Conservation (phyloP, 163 green algal species). For the Chloroidium sp. region DNA sequence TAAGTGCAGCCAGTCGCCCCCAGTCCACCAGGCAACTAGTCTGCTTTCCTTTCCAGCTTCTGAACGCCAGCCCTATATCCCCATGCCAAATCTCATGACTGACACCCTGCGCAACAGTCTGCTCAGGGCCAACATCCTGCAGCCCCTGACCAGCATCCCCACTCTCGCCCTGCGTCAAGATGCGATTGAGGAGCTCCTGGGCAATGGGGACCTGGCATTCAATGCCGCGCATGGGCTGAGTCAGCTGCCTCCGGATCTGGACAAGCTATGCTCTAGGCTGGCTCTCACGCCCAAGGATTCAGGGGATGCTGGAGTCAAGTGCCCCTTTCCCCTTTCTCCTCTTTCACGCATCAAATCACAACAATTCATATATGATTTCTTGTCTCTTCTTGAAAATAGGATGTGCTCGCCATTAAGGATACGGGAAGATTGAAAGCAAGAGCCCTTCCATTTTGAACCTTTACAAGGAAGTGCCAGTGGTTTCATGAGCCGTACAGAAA, state of each 20-base stretch:
- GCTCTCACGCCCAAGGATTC: conserved; percentile 11
- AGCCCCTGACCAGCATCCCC: conserved; percentile 57
- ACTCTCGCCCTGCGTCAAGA: conserved; percentile 55
- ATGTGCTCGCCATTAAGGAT: too few species aligned
- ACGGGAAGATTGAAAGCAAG: too few species aligned
- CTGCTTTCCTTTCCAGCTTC: not conserved
- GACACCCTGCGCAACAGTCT: conserved; percentile 13
- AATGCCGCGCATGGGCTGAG: conserved; percentile 21
- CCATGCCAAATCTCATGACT: not conserved
- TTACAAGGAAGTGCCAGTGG: too few species aligned
- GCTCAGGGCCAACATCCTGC: conserved; percentile 61
- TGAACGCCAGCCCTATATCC: not conserved
- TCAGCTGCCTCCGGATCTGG: conserved; percentile 48
- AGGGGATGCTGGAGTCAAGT: not conserved
- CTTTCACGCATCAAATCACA: not conserved
- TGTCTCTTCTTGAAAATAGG: not conserved
- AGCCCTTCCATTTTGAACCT: too few species aligned
- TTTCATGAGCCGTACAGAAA: not conserved
- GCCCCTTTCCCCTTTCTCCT: not conserved
- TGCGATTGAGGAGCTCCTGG: conserved; percentile 49
- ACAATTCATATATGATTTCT: not conserved
- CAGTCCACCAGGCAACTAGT: not conserved
- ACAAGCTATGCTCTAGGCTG: conserved; percentile 44
- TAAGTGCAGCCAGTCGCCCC: not conserved
- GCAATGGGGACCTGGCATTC: conserved; percentile 15